phyloP scores from a whole-genome alignment of 441 rosid genomes.

The Adansonia madagascariensis region DNA sequence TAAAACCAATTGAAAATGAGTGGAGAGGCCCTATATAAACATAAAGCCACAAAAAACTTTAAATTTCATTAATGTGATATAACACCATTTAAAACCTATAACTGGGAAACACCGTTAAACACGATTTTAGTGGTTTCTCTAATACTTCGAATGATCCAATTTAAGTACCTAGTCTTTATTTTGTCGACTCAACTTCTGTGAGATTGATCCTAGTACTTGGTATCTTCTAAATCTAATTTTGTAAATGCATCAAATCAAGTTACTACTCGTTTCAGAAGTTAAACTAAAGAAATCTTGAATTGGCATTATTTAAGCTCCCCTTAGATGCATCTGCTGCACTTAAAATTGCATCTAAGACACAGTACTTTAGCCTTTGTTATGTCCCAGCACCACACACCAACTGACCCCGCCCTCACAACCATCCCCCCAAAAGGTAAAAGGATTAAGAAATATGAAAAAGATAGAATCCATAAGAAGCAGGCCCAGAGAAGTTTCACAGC shows the following conservation, averaged over 20 bases:
- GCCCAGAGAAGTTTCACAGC: conserved; percentile 10
- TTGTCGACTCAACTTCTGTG: background rate
- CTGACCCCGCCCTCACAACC: too few relatives aligned
- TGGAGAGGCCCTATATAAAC: background rate
- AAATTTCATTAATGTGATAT: background rate
- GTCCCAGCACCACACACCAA: background rate
- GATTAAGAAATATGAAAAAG: background rate
- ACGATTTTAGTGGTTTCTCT: background rate
- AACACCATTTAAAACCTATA: background rate
- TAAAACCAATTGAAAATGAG: background rate
- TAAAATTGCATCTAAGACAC: conserved; percentile 13
- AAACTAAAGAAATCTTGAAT: background rate
- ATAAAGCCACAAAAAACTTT: background rate
- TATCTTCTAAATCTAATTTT: background rate
- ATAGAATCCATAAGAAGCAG: background rate
- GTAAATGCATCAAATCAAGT: background rate
- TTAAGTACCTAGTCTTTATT: background rate
- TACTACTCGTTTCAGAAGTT: background rate
- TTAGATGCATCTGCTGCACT: conserved; percentile 10
- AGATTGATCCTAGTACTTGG: background rate
- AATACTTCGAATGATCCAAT: background rate
- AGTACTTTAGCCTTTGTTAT: background rate
- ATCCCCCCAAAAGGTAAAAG: background rate
- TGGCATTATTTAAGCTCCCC: conserved; percentile 3
- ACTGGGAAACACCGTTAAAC: background rate